These are phyloP conservation scores for Cyberlindnera sargentensis DNA, from an alignment of 805 yeast genomes.

Conservation along the genomic window DNA sequence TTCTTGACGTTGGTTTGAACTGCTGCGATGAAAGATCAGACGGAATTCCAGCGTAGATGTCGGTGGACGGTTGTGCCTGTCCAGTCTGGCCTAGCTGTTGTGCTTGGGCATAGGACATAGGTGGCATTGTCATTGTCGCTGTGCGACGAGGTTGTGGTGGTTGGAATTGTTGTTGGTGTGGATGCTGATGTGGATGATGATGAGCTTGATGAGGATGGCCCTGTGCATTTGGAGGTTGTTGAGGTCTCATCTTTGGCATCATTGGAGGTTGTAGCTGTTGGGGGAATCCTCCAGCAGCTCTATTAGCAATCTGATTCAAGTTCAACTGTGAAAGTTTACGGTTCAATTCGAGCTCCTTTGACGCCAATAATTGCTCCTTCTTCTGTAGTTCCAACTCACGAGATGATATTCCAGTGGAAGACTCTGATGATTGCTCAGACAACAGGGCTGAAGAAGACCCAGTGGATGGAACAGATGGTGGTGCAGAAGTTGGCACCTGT, in stretches of 20 bases:
- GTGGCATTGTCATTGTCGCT: constrained; percentile 1
- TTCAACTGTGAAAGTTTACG: constrained; percentile 16
- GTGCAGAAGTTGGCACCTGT: not conserved
- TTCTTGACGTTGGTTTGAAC: constrained; percentile 35
- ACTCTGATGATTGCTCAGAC: constrained; percentile 6
- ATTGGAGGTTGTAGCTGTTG: constrained; percentile 7
- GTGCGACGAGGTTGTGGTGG: constrained; percentile 1
- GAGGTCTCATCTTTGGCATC: constrained; percentile 2
- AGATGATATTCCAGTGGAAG: constrained; percentile 5
- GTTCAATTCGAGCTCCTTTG: constrained; percentile 22
- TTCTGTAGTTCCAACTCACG: constrained; percentile 23
- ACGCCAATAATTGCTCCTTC: constrained; percentile 18
- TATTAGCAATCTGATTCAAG: not conserved
- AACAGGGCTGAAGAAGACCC: not conserved
- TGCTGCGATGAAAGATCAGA: constrained; percentile 9
- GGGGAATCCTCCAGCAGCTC: constrained; percentile 6
- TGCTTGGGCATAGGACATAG: constrained; percentile 5
- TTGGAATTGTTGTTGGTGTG: constrained; percentile 6
- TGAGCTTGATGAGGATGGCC: constrained; percentile 4
- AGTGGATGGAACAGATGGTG: not conserved
- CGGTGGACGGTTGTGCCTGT: constrained; percentile 15
- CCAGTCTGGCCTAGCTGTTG: constrained; percentile 20
- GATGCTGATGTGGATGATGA: constrained; percentile 8
- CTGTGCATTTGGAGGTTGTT: constrained; percentile 1
- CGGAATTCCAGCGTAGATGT: constrained; percentile 9